phyloP scores from a whole-genome alignment of 148 eudicot species.

The Tetragonia tetragonoides region DNA sequence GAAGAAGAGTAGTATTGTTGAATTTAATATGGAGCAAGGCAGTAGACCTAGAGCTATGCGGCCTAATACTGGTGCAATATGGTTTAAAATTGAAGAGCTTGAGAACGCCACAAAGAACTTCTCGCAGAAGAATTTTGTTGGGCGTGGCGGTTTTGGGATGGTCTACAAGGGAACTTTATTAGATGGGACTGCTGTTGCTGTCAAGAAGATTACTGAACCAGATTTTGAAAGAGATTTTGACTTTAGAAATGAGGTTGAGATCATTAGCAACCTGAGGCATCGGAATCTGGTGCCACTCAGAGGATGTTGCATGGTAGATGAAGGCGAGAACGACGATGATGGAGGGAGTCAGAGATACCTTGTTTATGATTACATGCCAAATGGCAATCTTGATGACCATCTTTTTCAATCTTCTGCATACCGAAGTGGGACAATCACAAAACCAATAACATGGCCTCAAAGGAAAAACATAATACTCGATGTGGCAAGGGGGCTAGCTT shows the following conservation, averaged over 20 bases:
- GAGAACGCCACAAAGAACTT: slow-evolving; percentile 54
- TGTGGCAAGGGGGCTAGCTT: slow-evolving; percentile 65
- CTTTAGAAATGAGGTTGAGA: slow-evolving; percentile 74
- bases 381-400: slow-evolving; percentile 72
- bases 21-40: slow-evolving; percentile 32
- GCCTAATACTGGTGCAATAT: slow-evolving; percentile 55
- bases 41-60: slow-evolving; percentile 37
- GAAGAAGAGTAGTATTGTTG: slow-evolving; percentile 20
- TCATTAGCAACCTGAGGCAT: slow-evolving; percentile 69
- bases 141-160: slow-evolving; percentile 66
- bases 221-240: slow-evolving; percentile 53
- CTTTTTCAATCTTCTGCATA: slow-evolving; percentile 29
- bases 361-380: slow-evolving; percentile 71
- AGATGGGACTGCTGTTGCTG: slow-evolving; percentile 52
- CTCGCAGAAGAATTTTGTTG: slow-evolving; percentile 58
- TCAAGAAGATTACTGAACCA: slow-evolving; percentile 55
- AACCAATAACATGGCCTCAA: slow-evolving; percentile 56
- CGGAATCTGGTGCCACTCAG: slow-evolving; percentile 68
- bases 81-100: slow-evolving; percentile 55
- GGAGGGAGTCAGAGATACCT: slow-evolving; percentile 45
- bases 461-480: slow-evolving; percentile 64
- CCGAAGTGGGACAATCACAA: slow-evolving; percentile 14
- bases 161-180: slow-evolving; percentile 50
- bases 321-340: slow-evolving; percentile 23
- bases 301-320: slow-evolving; percentile 64